Evolutionary conservation across 306 rosid species (phyloP), one percentile per base, ranked within the genome.

Genomic region (Pueraria montana): DNA sequence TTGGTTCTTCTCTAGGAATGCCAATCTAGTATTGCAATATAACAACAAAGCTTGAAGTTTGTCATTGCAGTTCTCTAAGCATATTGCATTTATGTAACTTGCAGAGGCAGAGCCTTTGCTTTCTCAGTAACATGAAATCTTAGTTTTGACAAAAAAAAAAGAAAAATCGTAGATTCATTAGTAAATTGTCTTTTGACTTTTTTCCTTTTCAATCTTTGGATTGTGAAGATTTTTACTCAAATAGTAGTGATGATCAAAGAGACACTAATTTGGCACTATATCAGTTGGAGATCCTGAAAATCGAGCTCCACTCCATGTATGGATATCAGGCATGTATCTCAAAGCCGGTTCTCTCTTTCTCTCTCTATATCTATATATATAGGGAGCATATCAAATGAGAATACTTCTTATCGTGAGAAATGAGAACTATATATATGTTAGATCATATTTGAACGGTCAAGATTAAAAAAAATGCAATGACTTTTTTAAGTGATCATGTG

Each of bases 301-400:
- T 95, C 74, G 91, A 91, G 87, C 89, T 95, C 65, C 89, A 89
- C 91, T 88, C 97, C 11, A 84, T 92, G 23, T 95, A 95, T 86
- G 99, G 99, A 72, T 77, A 82, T 87, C 96, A 95, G 99, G 99
- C 89, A 86, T 78, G 99, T 88, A 53, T 84, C 87, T 73, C 45
- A 83, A 66, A 73, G 65, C 72, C 59, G 27, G n/a, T 42, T 11
- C 20, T n/a, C n/a, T n/a, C n/a, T n/a, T n/a, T n/a, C 45, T 64
- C 21, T 63, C 11, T 27, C 7, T 59, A 59, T 24, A 27, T 12
- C 4, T 12, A 6, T 27, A 27, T 1, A 12, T 14, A 14, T n/a
- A 7, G 0, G 59, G 8, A n/a, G 3, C n/a, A 14, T 48, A 48
- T 48, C 6, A 48, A 48, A 14, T 12, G n/a, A 48, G 53, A 48